Evolutionary conservation across 768 basidiomycete genomes (phyloP).

Genomic region (Kondoa subrosea): DNA sequence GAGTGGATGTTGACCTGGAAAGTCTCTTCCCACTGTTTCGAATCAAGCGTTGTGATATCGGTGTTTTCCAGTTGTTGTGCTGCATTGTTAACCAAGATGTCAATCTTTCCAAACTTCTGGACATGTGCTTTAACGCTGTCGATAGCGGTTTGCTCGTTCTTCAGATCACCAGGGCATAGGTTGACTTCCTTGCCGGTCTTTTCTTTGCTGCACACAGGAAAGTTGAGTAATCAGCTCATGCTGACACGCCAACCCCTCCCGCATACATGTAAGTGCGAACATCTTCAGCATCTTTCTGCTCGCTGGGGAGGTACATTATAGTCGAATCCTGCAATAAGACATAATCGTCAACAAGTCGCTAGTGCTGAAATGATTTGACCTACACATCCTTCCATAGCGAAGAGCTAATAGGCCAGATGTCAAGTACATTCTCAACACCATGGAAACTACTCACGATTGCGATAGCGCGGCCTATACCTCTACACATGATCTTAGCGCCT

Average conservation of each 20-base stretch:
- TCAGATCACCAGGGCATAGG: slow-evolving; percentile 12
- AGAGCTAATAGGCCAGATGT: not conserved
- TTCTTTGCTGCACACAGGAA: no score
- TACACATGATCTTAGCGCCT: not conserved
- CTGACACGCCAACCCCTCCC: no score
- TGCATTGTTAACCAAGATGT: slow-evolving; percentile 49
- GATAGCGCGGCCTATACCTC: slow-evolving; percentile 1
- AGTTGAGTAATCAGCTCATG: no score
- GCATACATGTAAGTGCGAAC: slow-evolving; percentile 23
- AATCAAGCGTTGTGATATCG: slow-evolving; percentile 23
- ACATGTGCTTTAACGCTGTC: slow-evolving; percentile 40
- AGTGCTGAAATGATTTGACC: not conserved
- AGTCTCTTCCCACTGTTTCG: slow-evolving; percentile 24
- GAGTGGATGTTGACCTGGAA: slow-evolving; percentile 22
- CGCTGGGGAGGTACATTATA: slow-evolving; percentile 41
- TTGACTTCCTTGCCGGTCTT: slow-evolving; percentile 33
- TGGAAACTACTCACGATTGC: not conserved
- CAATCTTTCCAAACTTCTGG: slow-evolving; percentile 36
- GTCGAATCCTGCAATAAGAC: slow-evolving; percentile 37
- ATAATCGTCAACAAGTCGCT: not conserved
- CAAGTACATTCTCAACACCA: not conserved
- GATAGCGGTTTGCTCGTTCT: slow-evolving; percentile 36
- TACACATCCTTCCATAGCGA: not conserved
- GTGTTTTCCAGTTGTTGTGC: slow-evolving; percentile 33
- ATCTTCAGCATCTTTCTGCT: slow-evolving; percentile 42